Evolutionary conservation across 2,329 filamentous ascomycete species (phyloP), one percentile per base, ranked within the genome.

Genomic region (Elsinoe arachidis): DNA sequence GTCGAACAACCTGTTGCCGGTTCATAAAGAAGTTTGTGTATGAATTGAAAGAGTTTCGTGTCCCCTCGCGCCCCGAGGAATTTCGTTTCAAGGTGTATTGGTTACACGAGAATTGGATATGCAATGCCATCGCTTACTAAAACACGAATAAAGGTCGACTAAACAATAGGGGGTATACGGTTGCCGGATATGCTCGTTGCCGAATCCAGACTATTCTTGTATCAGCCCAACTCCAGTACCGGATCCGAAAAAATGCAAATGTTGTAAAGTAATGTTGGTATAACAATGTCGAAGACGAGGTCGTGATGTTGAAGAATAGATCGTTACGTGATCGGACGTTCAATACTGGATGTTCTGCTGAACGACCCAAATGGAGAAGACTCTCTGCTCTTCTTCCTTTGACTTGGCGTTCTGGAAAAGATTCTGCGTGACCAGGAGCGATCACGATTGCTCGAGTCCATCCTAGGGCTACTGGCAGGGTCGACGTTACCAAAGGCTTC

Each of bases 371-470:
- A 47, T 21, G 59, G 60, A 23, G 59, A 57, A 52, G 61, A 59
- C 21, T 64, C 58, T 56, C 61, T 59, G 52, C 66, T 61, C 51
- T 68, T 70, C 59, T 67, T 73, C 57, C 73, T 67, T 61, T 75
- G 69, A 56, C 74, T 76, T 1, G 73, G 70, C 9, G 71, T 73
- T 10, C 76, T 71, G 26, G 65, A 67, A 60, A 78, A 75, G 46
- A 77, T 65, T 35, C 72, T 69, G 51, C 69, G 69, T 23, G 67
- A 65, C 69, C 69, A 78, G 59, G 63, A 74, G 63, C 67, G 67
- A 68, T 59, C 59, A n/a, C 67, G 67, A 23, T 65, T 54, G 54
- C 59, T 49, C 19, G 64, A 64, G 60, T 63, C 69, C 38, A 68
- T 67, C 47, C 67, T 66, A 46, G 63, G 68, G 59, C 65, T 66